A percentile compares a stretch with the other conserved stretches of the same genome.
Evolutionary conservation across 352 stramenopile species (phyloP).

Genomic region (Pythium scleroteichum): DNA sequence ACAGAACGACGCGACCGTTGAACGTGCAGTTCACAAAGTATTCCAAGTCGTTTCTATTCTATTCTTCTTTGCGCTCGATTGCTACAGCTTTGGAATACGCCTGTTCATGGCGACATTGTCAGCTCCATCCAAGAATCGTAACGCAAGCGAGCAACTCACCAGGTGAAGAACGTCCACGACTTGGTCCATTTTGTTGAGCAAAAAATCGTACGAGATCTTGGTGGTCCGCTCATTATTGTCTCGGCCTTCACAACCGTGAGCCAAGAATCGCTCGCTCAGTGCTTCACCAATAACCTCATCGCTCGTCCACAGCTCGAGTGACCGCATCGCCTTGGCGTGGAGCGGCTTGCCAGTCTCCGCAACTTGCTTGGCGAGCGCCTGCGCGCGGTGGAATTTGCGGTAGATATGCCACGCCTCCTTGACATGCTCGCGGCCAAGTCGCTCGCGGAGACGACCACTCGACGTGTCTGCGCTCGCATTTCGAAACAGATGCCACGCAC

Average conservation of each 20-base stretch:
- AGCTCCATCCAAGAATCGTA: constrained; percentile 21
- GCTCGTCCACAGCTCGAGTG: constrained; percentile 59
- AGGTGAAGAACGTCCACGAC: constrained; percentile 54
- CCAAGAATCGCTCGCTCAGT: constrained; percentile 41
- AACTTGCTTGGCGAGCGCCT: background rate
- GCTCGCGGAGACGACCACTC: constrained; percentile 32
- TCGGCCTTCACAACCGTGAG: background rate
- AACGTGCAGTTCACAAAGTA: too few species aligned
- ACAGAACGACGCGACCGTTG: background rate
- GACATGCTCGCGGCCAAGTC: constrained; percentile 62
- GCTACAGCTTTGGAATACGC: constrained; percentile 30
- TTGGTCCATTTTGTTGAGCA: constrained; percentile 43
- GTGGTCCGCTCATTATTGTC: constrained; percentile 1
- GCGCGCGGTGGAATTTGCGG: constrained; percentile 56
- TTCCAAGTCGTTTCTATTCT: constrained; percentile 21
- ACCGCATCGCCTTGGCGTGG: constrained; percentile 55
- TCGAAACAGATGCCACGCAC: constrained; percentile 57
- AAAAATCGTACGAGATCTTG: constrained; percentile 40
- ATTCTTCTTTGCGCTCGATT: constrained; percentile 24
- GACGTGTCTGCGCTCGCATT: background rate
- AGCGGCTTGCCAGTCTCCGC: constrained; percentile 16
- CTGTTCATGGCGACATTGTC: constrained; percentile 10
- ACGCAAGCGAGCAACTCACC: constrained; percentile 21
- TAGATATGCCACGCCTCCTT: constrained; percentile 72
- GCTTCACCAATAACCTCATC: constrained; percentile 59